phyloP scores from a whole-genome alignment of 805 yeast genomes.

The Metschnikowia gelsemii region DNA sequence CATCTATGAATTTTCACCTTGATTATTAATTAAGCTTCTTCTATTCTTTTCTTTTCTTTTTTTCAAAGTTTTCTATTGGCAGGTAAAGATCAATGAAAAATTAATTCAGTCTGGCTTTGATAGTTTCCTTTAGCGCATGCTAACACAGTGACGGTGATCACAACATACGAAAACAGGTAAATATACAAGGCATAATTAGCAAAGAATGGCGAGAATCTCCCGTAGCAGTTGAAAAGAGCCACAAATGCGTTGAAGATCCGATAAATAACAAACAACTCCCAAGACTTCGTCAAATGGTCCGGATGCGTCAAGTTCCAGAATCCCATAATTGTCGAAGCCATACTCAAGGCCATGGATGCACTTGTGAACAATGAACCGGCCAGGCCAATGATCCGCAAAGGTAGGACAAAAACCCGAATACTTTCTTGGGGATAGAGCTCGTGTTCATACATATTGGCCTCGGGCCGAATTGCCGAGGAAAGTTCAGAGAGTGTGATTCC shows the following conservation, averaged over 20 bases:
- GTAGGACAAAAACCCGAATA: conserved; percentile 40
- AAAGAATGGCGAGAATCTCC: conserved; percentile 34
- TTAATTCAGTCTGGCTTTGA: no score
- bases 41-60: no score
- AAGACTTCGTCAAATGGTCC: conserved; percentile 30
- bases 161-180: conserved; percentile 35
- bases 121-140: conserved; percentile 37
- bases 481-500: conserved; percentile 41
- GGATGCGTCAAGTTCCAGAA: conserved; percentile 39
- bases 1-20: no score
- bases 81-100: no score
- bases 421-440: conserved; percentile 39
- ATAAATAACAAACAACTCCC: conserved; percentile 40
- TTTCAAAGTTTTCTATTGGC: no score
- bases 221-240: conserved; percentile 38
- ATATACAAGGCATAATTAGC: conserved; percentile 37
- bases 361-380: conserved; percentile 44
- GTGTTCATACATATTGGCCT: conserved; percentile 45
- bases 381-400: conserved; percentile 42
- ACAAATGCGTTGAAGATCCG: conserved; percentile 34
- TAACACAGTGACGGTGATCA: conserved; percentile 39
- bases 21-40: no score
- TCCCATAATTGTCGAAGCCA: conserved; percentile 38
- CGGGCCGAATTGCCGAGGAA: conserved; percentile 43
- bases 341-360: conserved; percentile 39